Evolutionary conservation across 2,329 filamentous ascomycete species (phyloP), one percentile per base, ranked within the genome.

Genomic region (Epichloe gansuensis): DNA sequence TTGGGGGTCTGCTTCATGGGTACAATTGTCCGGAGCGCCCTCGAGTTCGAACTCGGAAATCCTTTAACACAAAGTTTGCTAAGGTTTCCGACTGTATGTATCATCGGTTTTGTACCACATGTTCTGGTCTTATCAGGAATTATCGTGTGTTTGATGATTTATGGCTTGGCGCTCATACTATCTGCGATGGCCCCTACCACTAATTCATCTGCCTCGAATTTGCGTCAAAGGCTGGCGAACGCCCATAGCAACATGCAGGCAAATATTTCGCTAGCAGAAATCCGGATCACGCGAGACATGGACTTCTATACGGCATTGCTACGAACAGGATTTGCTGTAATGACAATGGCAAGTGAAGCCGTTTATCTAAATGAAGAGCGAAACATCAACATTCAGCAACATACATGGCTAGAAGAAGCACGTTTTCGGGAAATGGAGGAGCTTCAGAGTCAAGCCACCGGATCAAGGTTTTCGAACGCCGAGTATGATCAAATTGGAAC

Each of bases 271-370:
- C 76, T 96, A 23, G 86, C 86, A 1, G 84, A 86, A 41, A 81
- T 96, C 39, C 81, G 84, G 12, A 80, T 97, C 52, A 88, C 84
- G 44, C 83, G 86, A 73, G 83, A 89, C 52, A 94, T 97, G 75
- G 93, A 98, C 65, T 96, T 97, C 64, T 98, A 97, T 65, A 95
- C 90, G 0, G 87, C 89, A 0, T 74, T 97, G 4, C 75, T 97
- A 3, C 84, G 91, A 55, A 81, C 89, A 38, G 93, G 93, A 0
- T 96, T 96, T 63, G 84, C 83, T 11, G 83, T 91, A 12, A 81
- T 97, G 55, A 95, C 89, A 0, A 91, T 94, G 67, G 93, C 93
- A 0, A 95, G 89, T 61, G 91, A 97, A 67, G 91, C 91, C 3
- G 93, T 97, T 0, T 97, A 95, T 63, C 74, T 98, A 11, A 95